A percentile compares a stretch with the other conserved stretches of the same genome.
These are phyloP conservation scores for Globisporangium viniferum DNA, from an alignment of 352 stramenopile genomes.

Conservation along the genomic window DNA sequence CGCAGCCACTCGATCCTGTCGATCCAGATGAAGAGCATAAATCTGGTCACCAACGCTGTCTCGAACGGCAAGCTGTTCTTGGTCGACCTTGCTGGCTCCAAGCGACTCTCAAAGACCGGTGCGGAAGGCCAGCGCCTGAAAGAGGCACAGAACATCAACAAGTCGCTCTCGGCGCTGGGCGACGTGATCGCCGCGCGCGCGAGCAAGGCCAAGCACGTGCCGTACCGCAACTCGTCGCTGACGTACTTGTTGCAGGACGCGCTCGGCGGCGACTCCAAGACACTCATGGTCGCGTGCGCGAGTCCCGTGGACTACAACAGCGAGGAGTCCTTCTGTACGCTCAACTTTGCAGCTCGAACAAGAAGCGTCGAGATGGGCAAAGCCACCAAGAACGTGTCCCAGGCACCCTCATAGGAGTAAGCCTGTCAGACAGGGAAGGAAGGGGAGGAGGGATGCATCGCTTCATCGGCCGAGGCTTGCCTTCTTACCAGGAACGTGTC, in stretches of 20 bases:
- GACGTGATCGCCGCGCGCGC: slow-evolving; percentile 94
- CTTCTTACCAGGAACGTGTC: neutral
- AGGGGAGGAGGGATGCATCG: slow-evolving; percentile 3
- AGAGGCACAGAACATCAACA: slow-evolving; percentile 94
- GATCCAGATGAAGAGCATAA: slow-evolving; percentile 79
- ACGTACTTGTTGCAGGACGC: slow-evolving; percentile 94
- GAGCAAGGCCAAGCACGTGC: slow-evolving; percentile 90
- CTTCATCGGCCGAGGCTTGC: neutral
- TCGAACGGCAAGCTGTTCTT: slow-evolving; percentile 82
- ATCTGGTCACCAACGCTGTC: slow-evolving; percentile 72
- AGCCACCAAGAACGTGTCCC: slow-evolving; percentile 79
- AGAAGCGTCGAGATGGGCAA: slow-evolving; percentile 90
- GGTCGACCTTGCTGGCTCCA: slow-evolving; percentile 88
- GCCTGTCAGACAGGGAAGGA: slow-evolving; percentile 19
- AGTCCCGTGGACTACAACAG: slow-evolving; percentile 91
- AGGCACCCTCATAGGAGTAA: slow-evolving; percentile 4
- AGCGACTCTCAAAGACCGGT: slow-evolving; percentile 88
- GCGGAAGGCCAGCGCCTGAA: slow-evolving; percentile 85
- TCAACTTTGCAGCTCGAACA: slow-evolving; percentile 89
- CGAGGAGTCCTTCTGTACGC: slow-evolving; percentile 90
- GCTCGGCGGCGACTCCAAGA: slow-evolving; percentile 90
- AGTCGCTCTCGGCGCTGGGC: slow-evolving; percentile 93
- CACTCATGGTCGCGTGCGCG: slow-evolving; percentile 91
- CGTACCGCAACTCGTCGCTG: slow-evolving; percentile 94
- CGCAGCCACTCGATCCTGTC: slow-evolving; percentile 87